Evolutionary conservation across 441 rosid genomes (phyloP).

Genomic region (Hura crepitans): DNA sequence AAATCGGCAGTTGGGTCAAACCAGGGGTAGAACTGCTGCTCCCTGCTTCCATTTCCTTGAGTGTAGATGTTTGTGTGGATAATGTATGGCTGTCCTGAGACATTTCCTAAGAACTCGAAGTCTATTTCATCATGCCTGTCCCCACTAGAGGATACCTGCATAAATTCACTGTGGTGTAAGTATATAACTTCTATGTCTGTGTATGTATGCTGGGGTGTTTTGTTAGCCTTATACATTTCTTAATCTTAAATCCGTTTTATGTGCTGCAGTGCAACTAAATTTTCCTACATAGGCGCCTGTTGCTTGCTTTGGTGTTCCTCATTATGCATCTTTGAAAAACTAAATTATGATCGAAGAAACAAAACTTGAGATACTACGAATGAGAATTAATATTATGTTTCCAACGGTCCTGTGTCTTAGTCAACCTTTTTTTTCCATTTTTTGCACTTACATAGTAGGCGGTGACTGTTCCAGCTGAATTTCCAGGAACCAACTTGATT

Average conservation of each 20-base stretch:
- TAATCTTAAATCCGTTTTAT: no score
- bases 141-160: conserved; percentile 54
- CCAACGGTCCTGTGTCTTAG: background rate
- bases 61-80: conserved; percentile 57
- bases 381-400: conserved; percentile 20
- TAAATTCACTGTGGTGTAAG: conserved; percentile 12
- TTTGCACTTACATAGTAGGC: conserved; percentile 30
- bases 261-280: no score
- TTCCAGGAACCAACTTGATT: conserved; percentile 30
- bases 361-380: no score
- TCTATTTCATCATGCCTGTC: conserved; percentile 58
- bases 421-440: background rate
- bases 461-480: conserved; percentile 33
- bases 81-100: conserved; percentile 57
- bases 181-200: no score
- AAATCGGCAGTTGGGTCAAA: conserved; percentile 64
- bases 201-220: no score
- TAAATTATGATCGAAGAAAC: background rate
- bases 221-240: no score
- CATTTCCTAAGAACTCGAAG: conserved; percentile 55
- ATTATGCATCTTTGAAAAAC: background rate
- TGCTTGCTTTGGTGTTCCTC: no score
- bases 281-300: no score
- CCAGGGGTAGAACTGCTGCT: conserved; percentile 74
- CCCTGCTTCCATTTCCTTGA: conserved; percentile 61